Evolutionary conservation across 257 asterid genomes (phyloP).

Genomic region (Solanum tacnaense): DNA sequence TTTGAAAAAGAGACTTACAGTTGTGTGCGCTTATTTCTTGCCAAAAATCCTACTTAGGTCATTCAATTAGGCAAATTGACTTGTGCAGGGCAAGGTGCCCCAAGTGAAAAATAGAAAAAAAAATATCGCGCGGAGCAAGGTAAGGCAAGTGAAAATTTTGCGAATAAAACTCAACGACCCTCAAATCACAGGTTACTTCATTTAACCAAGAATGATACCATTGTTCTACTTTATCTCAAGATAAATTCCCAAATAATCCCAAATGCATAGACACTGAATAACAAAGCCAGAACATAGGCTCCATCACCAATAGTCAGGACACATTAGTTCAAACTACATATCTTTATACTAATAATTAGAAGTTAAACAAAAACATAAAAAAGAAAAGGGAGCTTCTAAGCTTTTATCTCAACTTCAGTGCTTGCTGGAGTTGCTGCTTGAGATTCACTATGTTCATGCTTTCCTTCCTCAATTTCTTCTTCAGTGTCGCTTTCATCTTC

Average conservation of each 20-base stretch:
- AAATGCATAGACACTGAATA: background rate
- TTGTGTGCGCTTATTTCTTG: background rate
- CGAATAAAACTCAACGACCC: background rate
- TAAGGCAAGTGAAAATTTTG: background rate
- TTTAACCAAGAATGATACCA: background rate
- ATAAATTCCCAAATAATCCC: background rate
- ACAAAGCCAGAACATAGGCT: background rate
- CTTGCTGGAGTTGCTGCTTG: conserved; percentile 4
- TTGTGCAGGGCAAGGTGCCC: background rate
- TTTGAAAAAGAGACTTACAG: background rate
- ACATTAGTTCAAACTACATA: background rate
- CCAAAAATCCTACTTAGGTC: background rate
- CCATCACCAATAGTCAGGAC: background rate
- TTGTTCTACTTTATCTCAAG: background rate
- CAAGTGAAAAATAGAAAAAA: background rate
- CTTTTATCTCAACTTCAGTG: conserved; percentile 7
- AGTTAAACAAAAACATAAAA: background rate
- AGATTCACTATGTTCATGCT: background rate
- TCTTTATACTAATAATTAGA: background rate
- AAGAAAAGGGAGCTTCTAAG: background rate
- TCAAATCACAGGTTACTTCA: background rate
- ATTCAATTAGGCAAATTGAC: background rate
- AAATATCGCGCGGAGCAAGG: background rate
- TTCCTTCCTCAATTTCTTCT: conserved; percentile 5
- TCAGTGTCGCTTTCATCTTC: conserved; percentile 24